Evolutionary conservation across 2,329 filamentous ascomycete genomes (phyloP), one percentile per base, ranked within the genome.

Genomic region (Ophiostoma triangulosporum): DNA sequence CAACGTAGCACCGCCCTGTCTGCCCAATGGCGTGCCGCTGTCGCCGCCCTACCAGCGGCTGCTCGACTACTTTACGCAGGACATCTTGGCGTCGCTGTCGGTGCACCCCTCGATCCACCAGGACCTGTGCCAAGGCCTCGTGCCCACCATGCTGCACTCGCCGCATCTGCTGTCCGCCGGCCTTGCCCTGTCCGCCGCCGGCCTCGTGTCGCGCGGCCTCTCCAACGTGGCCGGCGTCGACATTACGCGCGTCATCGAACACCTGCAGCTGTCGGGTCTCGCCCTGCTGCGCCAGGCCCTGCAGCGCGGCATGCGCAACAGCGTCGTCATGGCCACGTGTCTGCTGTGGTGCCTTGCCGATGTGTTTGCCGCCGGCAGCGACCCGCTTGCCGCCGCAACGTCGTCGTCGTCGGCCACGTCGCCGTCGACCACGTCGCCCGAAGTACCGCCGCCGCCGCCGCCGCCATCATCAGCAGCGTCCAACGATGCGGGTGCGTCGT

Each of bases 341-440:
- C 35, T 57, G 35, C 15, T 57, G 9, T 53, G 51, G 56, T 57
- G 56, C 9, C 22, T 57, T 31, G 56, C 56, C 2, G 56, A 57
- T 27, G 43, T 57, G 2, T 57, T 53, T 38, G 54, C 53, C 7
- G 50, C 45, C n/a, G 40, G 22, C 32, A 24, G 31, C 31, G 27
- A 31, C 33, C 52, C 35, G 6, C 11, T 17, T 17, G 24, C 15
- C 14, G 43, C 15, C 8, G 26, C 43, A 2, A 17, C 15, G 26
- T 14, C 15, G 8, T 27, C 43, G 15, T 15, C 15, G 15, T 46
- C 43, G 3, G 15, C 40, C 24, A 27, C 43, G 24, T 31, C 43
- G 15, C 15, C 17, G n/a, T 7, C 26, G 3, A 27, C 40, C 14
- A 17, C 6, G 7, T 45, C 40, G 14, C 15, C 22, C 29, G 29